These are phyloP conservation scores for Conticribra guillardii DNA, from an alignment of 108 stramenopile species.

Conservation along the genomic window DNA sequence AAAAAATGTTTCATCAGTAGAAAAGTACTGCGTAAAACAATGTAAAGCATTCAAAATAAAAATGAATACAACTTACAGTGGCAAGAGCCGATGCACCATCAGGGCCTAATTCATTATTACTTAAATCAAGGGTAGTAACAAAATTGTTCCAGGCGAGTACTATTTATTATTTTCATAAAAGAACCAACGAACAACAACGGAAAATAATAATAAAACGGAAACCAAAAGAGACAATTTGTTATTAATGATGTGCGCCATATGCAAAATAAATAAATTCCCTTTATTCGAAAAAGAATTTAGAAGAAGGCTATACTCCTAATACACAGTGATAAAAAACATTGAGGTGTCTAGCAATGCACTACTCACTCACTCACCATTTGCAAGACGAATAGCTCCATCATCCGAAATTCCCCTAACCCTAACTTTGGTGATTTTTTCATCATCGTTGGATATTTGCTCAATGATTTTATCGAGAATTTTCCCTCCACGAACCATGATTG, in stretches of 20 bases:
- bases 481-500: neutral
- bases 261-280: no score
- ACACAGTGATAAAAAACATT: no score
- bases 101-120: neutral
- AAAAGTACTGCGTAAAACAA: no score
- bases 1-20: no score
- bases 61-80: neutral
- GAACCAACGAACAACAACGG: neutral
- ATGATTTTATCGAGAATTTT: neutral
- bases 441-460: neutral
- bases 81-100: neutral
- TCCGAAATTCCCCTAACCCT: neutral
- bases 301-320: no score
- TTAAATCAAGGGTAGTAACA: neutral
- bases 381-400: neutral
- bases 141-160: neutral
- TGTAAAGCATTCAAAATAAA: neutral
- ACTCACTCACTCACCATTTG: neutral
- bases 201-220: neutral
- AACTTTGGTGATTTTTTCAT: neutral
- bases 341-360: neutral
- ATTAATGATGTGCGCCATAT: no score
- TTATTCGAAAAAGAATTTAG: no score
- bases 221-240: neutral
- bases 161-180: no score